Conservation (phyloP, 179 eudicot genomes). For the Beta corolliflora region DNA sequence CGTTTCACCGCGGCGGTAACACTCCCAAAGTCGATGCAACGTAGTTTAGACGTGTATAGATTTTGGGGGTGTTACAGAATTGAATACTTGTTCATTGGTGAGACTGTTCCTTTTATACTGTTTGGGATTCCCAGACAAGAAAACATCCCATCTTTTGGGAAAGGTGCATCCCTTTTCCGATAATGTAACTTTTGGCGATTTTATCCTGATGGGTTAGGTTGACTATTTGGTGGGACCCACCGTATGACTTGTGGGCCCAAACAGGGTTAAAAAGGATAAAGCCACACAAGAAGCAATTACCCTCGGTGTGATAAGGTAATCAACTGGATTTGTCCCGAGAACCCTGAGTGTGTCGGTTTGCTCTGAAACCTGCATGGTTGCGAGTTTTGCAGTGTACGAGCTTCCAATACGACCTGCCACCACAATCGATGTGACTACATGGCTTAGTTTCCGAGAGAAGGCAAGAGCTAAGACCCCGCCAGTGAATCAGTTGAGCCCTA, state of each 20-base stretch:
- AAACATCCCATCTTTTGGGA: too few species aligned
- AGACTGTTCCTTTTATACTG: too few species aligned
- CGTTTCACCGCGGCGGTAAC: too few species aligned
- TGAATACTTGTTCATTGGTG: too few species aligned
- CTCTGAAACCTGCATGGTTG: conserved; percentile 98
- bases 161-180: too few species aligned
- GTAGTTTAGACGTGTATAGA: too few species aligned
- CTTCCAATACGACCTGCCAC: conserved; percentile 95
- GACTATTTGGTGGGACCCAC: conserved; percentile 32
- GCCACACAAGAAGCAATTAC: conserved; percentile 83
- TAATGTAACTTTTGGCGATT: too few species aligned
- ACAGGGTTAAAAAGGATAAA: conserved; percentile 63
- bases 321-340: conserved; percentile 85
- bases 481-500: conserved; percentile 81
- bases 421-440: conserved; percentile 77
- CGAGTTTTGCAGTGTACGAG: conserved; percentile 90
- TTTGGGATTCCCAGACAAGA: too few species aligned
- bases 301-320: conserved; percentile 80
- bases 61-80: too few species aligned
- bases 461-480: conserved; percentile 96
- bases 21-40: too few species aligned
- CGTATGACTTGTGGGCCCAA: conserved; percentile 54
- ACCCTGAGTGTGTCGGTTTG: conserved; percentile 90
- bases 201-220: too few species aligned
- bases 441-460: conserved; percentile 87